phyloP scores from a whole-genome alignment of 2,329 filamentous ascomycete genomes.

The Ophiostoma perfectum region DNA sequence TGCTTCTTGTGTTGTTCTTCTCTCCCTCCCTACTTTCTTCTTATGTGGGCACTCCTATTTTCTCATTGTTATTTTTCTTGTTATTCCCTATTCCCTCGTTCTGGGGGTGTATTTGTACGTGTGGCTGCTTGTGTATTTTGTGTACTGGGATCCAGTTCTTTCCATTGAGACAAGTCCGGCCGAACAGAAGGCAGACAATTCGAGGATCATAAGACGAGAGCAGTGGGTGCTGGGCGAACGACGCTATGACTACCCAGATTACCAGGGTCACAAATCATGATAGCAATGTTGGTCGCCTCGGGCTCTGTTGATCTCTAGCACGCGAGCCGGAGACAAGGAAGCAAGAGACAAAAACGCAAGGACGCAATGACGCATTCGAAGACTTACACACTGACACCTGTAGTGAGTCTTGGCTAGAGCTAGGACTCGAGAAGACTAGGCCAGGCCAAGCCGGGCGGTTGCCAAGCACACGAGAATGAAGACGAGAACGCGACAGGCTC shows the following conservation, averaged over 20 bases:
- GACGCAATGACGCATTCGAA: too few relatives aligned
- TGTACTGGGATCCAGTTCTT: background rate
- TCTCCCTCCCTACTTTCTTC: background rate
- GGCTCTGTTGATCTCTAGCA: background rate
- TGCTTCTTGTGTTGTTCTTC: background rate
- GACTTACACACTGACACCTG: too few relatives aligned
- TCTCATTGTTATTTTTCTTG: too few relatives aligned
- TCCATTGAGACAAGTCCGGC: background rate
- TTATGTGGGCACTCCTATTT: background rate
- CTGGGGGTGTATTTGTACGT: too few relatives aligned
- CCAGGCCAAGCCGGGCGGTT: background rate
- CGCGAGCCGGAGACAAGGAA: background rate
- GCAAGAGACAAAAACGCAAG: too few relatives aligned
- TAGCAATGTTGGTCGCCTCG: background rate
- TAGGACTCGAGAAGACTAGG: background rate
- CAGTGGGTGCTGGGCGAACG: too few relatives aligned
- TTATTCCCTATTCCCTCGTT: too few relatives aligned
- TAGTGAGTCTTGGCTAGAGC: background rate
- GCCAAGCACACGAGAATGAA: conserved; percentile 5
- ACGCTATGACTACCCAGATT: too few relatives aligned
- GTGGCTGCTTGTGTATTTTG: background rate
- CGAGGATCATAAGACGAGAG: too few relatives aligned
- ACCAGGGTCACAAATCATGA: background rate
- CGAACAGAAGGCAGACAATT: background rate
- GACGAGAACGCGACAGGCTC: background rate